These are phyloP conservation scores for Ogataea allantospora DNA, from an alignment of 805 yeast species.

Conservation along the genomic window DNA sequence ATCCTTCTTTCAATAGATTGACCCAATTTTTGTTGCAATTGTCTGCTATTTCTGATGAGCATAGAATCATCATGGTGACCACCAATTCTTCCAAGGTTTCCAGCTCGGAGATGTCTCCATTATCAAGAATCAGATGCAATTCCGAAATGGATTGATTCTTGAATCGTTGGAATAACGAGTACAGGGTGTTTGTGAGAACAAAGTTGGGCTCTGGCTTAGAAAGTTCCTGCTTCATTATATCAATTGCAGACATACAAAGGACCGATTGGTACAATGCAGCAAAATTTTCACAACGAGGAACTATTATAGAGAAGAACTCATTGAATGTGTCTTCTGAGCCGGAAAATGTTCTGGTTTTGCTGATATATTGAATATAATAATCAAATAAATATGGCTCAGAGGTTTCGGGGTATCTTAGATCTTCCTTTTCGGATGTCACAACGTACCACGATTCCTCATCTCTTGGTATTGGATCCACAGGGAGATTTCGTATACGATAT, in stretches of 20 bases:
- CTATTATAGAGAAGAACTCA: slow-evolving; percentile 29
- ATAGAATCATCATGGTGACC: slow-evolving; percentile 30
- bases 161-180: slow-evolving; percentile 20
- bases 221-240: slow-evolving; percentile 23
- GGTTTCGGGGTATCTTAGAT: too few species aligned
- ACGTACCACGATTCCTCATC: too few species aligned
- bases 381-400: slow-evolving; percentile 22
- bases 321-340: slow-evolving; percentile 20
- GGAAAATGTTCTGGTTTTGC: slow-evolving; percentile 27
- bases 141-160: slow-evolving; percentile 32
- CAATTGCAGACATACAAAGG: slow-evolving; percentile 28
- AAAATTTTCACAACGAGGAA: slow-evolving; percentile 27
- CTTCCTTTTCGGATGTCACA: too few species aligned
- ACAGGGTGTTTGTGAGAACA: slow-evolving; percentile 4
- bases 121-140: slow-evolving; percentile 30
- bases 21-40: slow-evolving; percentile 31
- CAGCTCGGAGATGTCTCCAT: slow-evolving; percentile 18
- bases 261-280: slow-evolving; percentile 28
- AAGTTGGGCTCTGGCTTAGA: slow-evolving; percentile 4
- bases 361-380: slow-evolving; percentile 24
- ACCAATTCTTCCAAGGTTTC: slow-evolving; percentile 29
- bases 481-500: not conserved
- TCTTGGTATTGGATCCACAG: too few species aligned
- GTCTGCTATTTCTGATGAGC: slow-evolving; percentile 34
- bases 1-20: slow-evolving; percentile 32